A percentile compares a stretch with the other conserved stretches of the same genome.
Conservation (phyloP, 495 filamentous ascomycete genomes). For the Hyaloscypha hepaticicola region DNA sequence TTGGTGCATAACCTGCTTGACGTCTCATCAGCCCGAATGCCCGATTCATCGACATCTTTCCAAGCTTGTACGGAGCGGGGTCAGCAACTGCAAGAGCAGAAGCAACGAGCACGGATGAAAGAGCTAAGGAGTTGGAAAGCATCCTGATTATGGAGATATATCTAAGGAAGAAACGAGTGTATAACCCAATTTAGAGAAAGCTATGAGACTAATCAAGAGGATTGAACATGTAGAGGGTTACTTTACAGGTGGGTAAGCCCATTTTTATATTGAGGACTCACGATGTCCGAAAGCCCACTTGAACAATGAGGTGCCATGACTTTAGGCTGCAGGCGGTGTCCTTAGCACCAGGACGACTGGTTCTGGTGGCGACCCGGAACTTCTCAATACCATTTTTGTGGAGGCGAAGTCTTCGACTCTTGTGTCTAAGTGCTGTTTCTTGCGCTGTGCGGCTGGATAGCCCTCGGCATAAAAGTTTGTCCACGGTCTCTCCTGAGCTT, state of each 20-base stretch:
- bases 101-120: slow-evolving; percentile 16
- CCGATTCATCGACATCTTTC: slow-evolving; percentile 16
- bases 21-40: slow-evolving; percentile 19
- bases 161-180: slow-evolving; percentile 5
- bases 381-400: neutral
- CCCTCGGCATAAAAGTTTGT: neutral
- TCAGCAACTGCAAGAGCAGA: slow-evolving; percentile 18
- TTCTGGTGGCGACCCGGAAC: neutral
- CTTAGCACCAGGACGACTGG: neutral
- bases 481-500: neutral
- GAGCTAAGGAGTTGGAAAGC: slow-evolving; percentile 19
- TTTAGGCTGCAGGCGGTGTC: neutral
- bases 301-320: neutral
- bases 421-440: too few species aligned
- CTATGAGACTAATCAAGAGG: neutral
- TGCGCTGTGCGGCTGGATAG: too few species aligned
- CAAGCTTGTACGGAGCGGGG: slow-evolving; percentile 20
- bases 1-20: slow-evolving; percentile 23
- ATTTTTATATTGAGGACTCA: neutral
- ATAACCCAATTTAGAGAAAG: neutral
- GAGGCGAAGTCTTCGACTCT: neutral
- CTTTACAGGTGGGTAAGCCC: neutral
- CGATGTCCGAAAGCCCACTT: too few species aligned
- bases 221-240: neutral
- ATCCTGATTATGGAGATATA: slow-evolving; percentile 11